These are phyloP conservation scores for Coniochaeta ligniaria DNA, from an alignment of 2,329 filamentous ascomycete genomes.

Conservation along the genomic window DNA sequence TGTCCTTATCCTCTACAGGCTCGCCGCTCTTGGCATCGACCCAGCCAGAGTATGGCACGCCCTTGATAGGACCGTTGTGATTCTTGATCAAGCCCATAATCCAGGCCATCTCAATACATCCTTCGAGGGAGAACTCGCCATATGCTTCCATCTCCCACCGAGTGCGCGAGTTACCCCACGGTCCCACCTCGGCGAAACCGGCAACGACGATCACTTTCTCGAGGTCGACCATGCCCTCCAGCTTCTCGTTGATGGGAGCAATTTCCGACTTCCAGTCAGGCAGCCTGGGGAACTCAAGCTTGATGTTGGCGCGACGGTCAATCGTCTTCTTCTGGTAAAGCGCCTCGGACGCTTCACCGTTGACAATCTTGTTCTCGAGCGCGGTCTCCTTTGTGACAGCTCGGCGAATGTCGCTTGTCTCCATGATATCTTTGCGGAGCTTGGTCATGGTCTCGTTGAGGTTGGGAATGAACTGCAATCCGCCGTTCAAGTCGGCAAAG, in stretches of 20 bases:
- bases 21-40: constrained; percentile 91
- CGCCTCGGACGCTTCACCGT: constrained; percentile 85
- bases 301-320: constrained; percentile 93
- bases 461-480: constrained; percentile 94
- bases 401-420: constrained; percentile 87
- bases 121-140: constrained; percentile 93
- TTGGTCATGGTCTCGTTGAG: constrained; percentile 91
- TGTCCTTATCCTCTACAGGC: constrained; percentile 94
- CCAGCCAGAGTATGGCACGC: constrained; percentile 94
- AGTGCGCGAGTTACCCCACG: constrained; percentile 97
- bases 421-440: constrained; percentile 88
- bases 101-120: constrained; percentile 99
- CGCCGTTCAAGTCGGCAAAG: constrained; percentile 95
- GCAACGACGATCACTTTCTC: constrained; percentile 98
- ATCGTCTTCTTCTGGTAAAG: constrained; percentile 93
- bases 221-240: constrained; percentile 97
- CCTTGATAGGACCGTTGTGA: constrained; percentile 93
- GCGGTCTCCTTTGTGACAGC: constrained; percentile 94
- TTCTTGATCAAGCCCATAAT: constrained; percentile 99
- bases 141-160: constrained; percentile 99
- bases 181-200: constrained; percentile 90
- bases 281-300: constrained; percentile 87
- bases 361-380: constrained; percentile 95
- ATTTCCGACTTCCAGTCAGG: constrained; percentile 91
- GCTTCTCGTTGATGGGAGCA: constrained; percentile 75